phyloP scores from a whole-genome alignment of 208 protist genomes.

The Wallacemonas sp. region DNA sequence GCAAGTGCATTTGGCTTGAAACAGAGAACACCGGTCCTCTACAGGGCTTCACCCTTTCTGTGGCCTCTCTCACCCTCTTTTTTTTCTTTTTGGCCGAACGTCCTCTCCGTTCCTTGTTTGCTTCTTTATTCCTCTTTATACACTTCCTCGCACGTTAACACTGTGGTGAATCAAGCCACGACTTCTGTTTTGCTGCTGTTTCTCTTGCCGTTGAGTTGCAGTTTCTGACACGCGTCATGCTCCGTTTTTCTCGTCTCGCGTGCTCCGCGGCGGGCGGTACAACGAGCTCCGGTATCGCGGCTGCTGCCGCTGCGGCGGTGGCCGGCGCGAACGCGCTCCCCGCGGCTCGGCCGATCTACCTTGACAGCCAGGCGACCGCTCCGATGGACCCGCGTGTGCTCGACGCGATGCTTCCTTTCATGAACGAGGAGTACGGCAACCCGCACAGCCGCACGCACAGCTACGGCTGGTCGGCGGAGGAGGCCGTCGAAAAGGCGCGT shows the following conservation, averaged over 20 bases:
- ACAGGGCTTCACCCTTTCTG: too few relatives aligned
- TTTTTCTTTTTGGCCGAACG: not conserved
- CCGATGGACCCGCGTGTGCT: conserved; percentile 98
- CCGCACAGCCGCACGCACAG: conserved; percentile 97
- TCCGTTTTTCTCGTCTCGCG: conserved; percentile 35
- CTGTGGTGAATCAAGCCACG: not conserved
- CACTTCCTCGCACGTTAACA: not conserved
- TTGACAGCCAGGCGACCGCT: conserved; percentile 96
- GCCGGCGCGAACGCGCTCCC: not conserved
- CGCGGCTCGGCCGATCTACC: conserved; percentile 84
- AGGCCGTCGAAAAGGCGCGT: conserved; percentile 95
- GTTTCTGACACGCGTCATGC: conserved; percentile 21
- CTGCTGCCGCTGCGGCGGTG: not conserved
- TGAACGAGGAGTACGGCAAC: conserved; percentile 98
- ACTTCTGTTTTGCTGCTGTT: conserved; percentile 1
- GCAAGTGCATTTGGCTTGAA: too few relatives aligned
- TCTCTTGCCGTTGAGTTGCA: too few relatives aligned
- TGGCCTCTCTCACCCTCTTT: not conserved
- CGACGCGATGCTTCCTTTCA: conserved; percentile 98
- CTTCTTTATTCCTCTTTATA: conserved; percentile 10
- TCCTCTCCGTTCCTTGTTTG: conserved; percentile 13
- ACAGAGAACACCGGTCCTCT: too few relatives aligned
- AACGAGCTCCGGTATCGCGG: not conserved
- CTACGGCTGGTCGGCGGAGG: conserved; percentile 97
- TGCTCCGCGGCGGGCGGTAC: conserved; percentile 2